Percentiles rank a stretch among this genome's conserved stretches.
These are phyloP conservation scores for Pleurotus citrinopileatus DNA, from an alignment of 768 basidiomycete species.

Conservation along the genomic window DNA sequence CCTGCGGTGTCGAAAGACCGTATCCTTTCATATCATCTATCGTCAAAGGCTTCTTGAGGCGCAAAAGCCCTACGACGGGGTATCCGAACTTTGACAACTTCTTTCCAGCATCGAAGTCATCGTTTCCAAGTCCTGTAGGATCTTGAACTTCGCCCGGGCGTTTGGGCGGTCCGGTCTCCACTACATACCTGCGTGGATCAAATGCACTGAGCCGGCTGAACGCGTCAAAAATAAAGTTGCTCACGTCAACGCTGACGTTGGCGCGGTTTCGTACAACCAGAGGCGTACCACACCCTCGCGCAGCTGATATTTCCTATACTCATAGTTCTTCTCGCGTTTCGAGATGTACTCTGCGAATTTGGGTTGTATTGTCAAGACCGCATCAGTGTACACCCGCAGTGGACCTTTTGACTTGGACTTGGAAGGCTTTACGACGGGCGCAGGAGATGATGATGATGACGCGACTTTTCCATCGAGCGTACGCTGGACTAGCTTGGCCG, in stretches of 20 bases:
- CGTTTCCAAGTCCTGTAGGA: conserved; percentile 30
- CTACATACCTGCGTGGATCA: conserved; percentile 19
- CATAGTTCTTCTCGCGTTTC: conserved; percentile 31
- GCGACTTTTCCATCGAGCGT: conserved; percentile 18
- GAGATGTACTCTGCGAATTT: conserved; percentile 28
- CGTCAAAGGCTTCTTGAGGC: conserved; percentile 21
- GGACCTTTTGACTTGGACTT: conserved; percentile 11
- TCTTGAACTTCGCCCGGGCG: conserved; percentile 29
- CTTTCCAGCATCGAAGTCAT: conserved; percentile 29
- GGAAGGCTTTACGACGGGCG: conserved; percentile 1
- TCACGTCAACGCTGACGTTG: conserved; percentile 25
- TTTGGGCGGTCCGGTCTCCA: conserved; percentile 24
- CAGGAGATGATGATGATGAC: conserved; percentile 8
- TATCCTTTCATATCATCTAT: conserved; percentile 20
- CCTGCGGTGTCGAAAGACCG: conserved; percentile 20
- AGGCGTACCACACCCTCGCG: conserved; percentile 23
- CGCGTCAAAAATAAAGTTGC: conserved; percentile 10
- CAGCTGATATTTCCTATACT: conserved; percentile 30
- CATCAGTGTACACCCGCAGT: conserved; percentile 27
- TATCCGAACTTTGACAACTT: conserved; percentile 29
- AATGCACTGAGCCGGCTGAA: not conserved
- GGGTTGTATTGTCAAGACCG: conserved; percentile 28
- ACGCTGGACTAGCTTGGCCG: conserved; percentile 11
- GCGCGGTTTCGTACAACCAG: conserved; percentile 29
- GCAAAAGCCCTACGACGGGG: conserved; percentile 23